Conservation (phyloP, 2,329 filamentous ascomycete species). For the Coniochaeta prunicola region DNA sequence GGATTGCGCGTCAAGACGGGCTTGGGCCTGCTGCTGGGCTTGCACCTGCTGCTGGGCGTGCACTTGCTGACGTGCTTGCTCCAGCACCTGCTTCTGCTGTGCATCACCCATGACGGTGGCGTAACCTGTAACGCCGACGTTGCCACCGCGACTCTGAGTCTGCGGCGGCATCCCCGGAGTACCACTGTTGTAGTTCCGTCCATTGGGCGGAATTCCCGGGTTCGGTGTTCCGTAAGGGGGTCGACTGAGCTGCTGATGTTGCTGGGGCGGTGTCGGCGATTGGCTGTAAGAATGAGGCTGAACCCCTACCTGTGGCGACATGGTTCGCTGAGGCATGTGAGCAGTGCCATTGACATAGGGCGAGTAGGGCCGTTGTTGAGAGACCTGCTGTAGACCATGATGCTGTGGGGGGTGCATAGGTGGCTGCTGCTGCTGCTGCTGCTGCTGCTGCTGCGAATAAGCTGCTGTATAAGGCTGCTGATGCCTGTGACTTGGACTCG, state of each 20-base stretch:
- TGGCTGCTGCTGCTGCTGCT: not conserved
- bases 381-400: conserved; percentile 8
- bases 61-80: conserved; percentile 41
- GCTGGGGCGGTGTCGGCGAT: conserved; percentile 23
- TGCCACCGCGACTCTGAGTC: not conserved
- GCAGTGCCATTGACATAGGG: conserved; percentile 37
- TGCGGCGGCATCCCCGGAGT: conserved; percentile 21
- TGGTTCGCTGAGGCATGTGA: conserved; percentile 30
- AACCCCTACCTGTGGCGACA: conserved; percentile 33
- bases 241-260: conserved; percentile 18
- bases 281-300: conserved; percentile 30
- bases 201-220: conserved; percentile 17
- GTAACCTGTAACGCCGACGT: conserved; percentile 34
- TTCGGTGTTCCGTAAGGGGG: conserved; percentile 18
- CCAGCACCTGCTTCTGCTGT: conserved; percentile 42
- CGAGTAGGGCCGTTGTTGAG: conserved; percentile 21
- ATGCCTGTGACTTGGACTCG: conserved; percentile 34
- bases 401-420: conserved; percentile 7
- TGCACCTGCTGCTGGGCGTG: conserved; percentile 17
- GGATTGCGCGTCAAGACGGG: not conserved
- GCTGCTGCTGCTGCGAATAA: conserved; percentile 15
- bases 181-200: conserved; percentile 23
- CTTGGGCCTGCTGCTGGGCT: conserved; percentile 10
- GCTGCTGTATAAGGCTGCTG: conserved; percentile 15
- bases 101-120: conserved; percentile 41